Base-by-base conservation (phyloP, 768 basidiomycete genomes). In the Mrakia blollopis region DNA sequence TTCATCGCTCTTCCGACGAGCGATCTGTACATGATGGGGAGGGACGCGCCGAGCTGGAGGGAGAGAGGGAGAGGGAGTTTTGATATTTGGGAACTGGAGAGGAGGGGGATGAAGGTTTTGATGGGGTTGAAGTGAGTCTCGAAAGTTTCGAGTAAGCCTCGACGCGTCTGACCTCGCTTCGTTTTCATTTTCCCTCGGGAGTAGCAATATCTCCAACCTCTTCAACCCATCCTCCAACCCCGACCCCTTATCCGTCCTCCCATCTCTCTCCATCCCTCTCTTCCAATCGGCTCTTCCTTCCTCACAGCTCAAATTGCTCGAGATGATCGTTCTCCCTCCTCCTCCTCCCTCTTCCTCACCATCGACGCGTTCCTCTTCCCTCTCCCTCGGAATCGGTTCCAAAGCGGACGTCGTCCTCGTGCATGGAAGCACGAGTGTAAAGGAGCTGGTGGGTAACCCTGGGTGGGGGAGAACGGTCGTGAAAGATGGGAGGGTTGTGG, bases 161-260 rank as follows among this genome's bases (percentile, higher is more conserved):
- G 25, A 41, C 39, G 6, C 28, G 5, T 13, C 25, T 41, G 39
- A 39, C 37, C 3, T 9, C n/a, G n/a, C 0, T 39, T 37, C 9
- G 3, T 37, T 6, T n/a, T 30, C 25, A 32, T 63, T 30, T 30
- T 32, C 32, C 6, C 37, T 21, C 14, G 21, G 0, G 0, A 5
- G 23, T 25, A 68, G 65, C 37, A 68, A 68, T 25, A 68, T 68
- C 37, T 68, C 65, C 65, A 68, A 68, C 65, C 65, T 68, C 37
- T 68, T 68, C 65, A 68, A 18, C 39, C 65, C 65, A 4, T 68
- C 65, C 25, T 37, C 65, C 21, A 68, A 68, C 37, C 65, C 65
- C 37, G 65, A 68, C 25, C 65, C 65, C 18, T 23, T 68, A 6
- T 11, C 65, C 18, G 65, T 68, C 65, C 65, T 68, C 65, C 65